Evolutionary conservation across 1,284 basidiomycete species (phyloP).

Genomic region (Naganishia sp.): DNA sequence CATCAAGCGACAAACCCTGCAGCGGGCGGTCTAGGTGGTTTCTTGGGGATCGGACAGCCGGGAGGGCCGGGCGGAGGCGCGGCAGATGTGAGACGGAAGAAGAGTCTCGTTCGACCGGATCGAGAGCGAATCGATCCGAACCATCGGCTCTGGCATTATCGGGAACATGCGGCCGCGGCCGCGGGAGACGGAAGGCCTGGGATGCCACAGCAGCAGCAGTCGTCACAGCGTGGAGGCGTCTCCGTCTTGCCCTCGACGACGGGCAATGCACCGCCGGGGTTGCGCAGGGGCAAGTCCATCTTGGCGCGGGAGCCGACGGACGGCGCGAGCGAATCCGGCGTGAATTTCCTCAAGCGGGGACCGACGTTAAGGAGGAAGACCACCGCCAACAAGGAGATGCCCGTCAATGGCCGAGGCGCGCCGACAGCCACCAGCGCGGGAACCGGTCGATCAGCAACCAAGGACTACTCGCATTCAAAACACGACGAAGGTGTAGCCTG

Average conservation of each 20-base stretch:
- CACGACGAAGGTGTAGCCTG: slow-evolving; percentile 61
- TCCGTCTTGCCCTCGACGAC: slow-evolving; percentile 78
- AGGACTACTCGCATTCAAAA: slow-evolving; percentile 39
- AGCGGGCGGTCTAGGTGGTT: slow-evolving; percentile 20
- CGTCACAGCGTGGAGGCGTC: slow-evolving; percentile 46
- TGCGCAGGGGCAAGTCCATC: slow-evolving; percentile 76
- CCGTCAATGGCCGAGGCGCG: slow-evolving; percentile 45
- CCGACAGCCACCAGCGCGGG: slow-evolving; percentile 35
- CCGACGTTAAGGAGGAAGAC: slow-evolving; percentile 71
- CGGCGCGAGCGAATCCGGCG: slow-evolving; percentile 79
- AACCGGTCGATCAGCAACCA: slow-evolving; percentile 36
- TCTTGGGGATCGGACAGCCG: slow-evolving; percentile 30
- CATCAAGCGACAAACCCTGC: slow-evolving; percentile 22
- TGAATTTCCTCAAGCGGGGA: slow-evolving; percentile 80
- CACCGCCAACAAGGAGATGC: slow-evolving; percentile 39
- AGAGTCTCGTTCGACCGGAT: slow-evolving; percentile 90
- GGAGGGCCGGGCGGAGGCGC: slow-evolving; percentile 31
- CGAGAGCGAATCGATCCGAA: slow-evolving; percentile 94
- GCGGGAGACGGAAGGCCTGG: slow-evolving; percentile 50
- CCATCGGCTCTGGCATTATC: slow-evolving; percentile 94
- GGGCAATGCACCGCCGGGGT: slow-evolving; percentile 68
- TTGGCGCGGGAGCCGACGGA: slow-evolving; percentile 84
- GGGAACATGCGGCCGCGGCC: slow-evolving; percentile 80
- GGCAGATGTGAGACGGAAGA: slow-evolving; percentile 69
- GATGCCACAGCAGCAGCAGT: slow-evolving; percentile 7